phyloP scores from a whole-genome alignment of 202 grass and related monocot genomes.

The Zoysia matrella region DNA sequence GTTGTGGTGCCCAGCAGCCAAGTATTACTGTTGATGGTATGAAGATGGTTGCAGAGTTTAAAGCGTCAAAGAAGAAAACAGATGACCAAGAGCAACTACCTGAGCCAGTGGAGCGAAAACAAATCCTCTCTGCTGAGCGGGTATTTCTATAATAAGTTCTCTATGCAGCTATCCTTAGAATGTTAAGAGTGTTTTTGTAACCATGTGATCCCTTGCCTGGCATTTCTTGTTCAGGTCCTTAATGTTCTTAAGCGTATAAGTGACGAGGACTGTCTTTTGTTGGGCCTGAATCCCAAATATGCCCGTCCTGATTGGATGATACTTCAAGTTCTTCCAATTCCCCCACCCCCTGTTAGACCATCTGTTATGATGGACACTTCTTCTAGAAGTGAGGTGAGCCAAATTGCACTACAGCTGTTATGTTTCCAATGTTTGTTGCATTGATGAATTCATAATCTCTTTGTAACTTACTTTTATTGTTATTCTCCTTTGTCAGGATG shows the following conservation, averaged over 20 bases:
- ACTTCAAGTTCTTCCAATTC: constrained; percentile 90
- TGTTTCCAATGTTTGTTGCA: neutral
- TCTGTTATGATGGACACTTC: constrained; percentile 86
- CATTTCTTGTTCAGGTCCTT: constrained; percentile 60
- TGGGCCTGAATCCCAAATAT: constrained; percentile 61
- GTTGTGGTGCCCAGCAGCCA: constrained; percentile 93
- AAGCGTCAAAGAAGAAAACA: constrained; percentile 83
- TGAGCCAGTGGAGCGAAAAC: constrained; percentile 87
- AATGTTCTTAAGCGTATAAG: constrained; percentile 64
- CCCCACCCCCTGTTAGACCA: constrained; percentile 83
- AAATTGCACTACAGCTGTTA: constrained; percentile 6
- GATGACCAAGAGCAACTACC: constrained; percentile 94
- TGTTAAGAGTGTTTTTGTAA: neutral
- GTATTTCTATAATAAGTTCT: constrained; percentile 45
- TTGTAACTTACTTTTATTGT: constrained; percentile 5
- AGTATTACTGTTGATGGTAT: constrained; percentile 97
- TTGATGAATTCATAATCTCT: neutral
- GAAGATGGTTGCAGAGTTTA: constrained; percentile 96
- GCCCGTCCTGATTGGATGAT: constrained; percentile 88
- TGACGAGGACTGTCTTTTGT: neutral
- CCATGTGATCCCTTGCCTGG: too few relatives aligned
- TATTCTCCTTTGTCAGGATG: constrained; percentile 62
- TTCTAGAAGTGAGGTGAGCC: constrained; percentile 74
- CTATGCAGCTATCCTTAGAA: neutral
- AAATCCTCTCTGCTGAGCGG: constrained; percentile 92